Base-by-base conservation (phyloP, 2,329 filamentous ascomycete species). In the Colletotrichum chrysophilum region DNA sequence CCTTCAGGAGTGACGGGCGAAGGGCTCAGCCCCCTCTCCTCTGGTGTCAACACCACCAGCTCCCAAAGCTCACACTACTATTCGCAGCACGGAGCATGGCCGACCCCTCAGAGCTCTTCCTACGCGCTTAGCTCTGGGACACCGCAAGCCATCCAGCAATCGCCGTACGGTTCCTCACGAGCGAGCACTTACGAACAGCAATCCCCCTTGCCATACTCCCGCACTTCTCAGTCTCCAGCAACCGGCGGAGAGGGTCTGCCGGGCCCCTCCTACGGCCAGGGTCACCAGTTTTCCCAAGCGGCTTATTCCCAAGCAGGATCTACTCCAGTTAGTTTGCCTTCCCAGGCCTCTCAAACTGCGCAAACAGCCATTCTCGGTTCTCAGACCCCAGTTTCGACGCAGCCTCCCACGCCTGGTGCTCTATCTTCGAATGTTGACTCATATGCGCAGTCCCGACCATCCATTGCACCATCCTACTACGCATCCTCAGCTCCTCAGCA, bases 191-290 rank as follows among this genome's bases (percentile, higher is more conserved):
- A 92, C 84, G 79, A 76, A 66, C 82, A 82, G 75, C 90, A 90
- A 68, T 89, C 91, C 34, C 88, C 88, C 62, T 86, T 91, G 81
- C 76, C 81, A 30, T 83, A 80, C 66, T 81, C 83, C 36, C 80
- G 84, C 70, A 83, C 79, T 77, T 83, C 85, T 5, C 83, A 83
- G 68, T 85, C 84, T 28, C 93, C 94, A 16, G 83, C 86, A 12
- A 88, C 90, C 9, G 87, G 88, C 32, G 88, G 87, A 64, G 92
- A 95, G 81, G 89, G 88, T 65, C 87, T 96, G 70, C 90, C 94
- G 76, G 88, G 91, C 70, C 91, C 93, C 75, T 89, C 93, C 8
- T 95, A 93, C 84, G 93, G 94, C 77, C 87, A 91, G 77, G 91
- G 92, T 78, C 89, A 93, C 76, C 73, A 92, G 60, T 88, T 92